Evolutionary conservation across 495 filamentous ascomycete species (phyloP).

Genomic region (Mytilinidion resinicola): DNA sequence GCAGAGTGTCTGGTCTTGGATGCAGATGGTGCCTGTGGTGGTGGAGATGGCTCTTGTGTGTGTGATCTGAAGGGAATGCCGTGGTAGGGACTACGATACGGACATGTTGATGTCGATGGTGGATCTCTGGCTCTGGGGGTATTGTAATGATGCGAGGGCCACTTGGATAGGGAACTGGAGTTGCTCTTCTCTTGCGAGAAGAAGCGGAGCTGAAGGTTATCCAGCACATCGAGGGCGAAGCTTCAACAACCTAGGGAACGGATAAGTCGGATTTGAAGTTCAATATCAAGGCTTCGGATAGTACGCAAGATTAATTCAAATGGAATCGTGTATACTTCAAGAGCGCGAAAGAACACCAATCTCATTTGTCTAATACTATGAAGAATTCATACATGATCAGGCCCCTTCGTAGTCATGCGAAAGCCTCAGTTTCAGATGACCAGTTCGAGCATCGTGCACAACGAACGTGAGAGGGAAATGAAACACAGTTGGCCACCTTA

Average conservation of each 20-base stretch:
- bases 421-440: background rate
- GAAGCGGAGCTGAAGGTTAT: conserved; percentile 11
- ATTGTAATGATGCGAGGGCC: conserved; percentile 4
- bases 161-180: conserved; percentile 2
- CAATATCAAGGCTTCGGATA: background rate
- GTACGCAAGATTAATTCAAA: background rate
- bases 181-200: background rate
- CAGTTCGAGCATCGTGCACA: background rate
- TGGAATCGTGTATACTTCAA: too few relatives aligned
- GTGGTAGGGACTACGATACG: background rate
- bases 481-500: background rate
- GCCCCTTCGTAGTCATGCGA: background rate
- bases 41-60: background rate
- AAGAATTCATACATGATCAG: background rate
- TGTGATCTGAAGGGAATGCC: background rate
- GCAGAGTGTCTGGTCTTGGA: conserved; percentile 1
- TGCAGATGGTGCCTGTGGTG: background rate
- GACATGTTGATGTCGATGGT: background rate
- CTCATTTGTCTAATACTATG: background rate
- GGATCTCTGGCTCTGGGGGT: background rate
- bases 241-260: background rate
- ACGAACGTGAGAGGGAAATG: background rate
- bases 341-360: too few relatives aligned
- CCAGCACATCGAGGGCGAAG: conserved; percentile 16
- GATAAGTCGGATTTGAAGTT: background rate